Percentiles rank a stretch among this genome's conserved stretches.
Evolutionary conservation across 345 rosid species (phyloP).

Genomic region (Punica granatum): DNA sequence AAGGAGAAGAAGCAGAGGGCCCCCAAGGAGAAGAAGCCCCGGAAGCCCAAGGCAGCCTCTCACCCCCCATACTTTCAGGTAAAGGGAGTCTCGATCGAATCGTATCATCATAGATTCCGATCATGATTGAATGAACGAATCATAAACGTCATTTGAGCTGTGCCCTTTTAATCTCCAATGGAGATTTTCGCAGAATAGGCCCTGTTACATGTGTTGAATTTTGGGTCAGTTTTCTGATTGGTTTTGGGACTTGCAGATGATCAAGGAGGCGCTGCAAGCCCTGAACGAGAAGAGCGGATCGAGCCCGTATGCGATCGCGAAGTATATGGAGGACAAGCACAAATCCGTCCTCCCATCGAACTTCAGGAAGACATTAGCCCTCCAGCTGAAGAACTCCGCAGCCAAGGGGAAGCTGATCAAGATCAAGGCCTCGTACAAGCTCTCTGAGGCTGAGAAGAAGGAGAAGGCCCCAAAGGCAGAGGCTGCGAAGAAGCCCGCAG

Average conservation of each 20-base stretch:
- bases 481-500: conserved; percentile 32
- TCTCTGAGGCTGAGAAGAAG: conserved; percentile 36
- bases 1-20: conserved; percentile 22
- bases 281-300: conserved; percentile 70
- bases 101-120: background rate
- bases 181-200: background rate
- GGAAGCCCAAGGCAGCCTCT: conserved; percentile 34
- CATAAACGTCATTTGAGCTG: background rate
- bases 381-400: conserved; percentile 64
- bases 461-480: conserved; percentile 21
- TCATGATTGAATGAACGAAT: background rate
- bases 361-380: conserved; percentile 55
- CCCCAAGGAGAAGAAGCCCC: conserved; percentile 29
- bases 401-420: conserved; percentile 59
- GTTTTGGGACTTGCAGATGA: conserved; percentile 46
- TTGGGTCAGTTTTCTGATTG: background rate
- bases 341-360: conserved; percentile 53
- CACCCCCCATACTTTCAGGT: conserved; percentile 90
- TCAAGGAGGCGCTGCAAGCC: conserved; percentile 56
- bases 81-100: background rate
- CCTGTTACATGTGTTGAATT: background rate
- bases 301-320: conserved; percentile 76
- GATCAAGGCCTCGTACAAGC: conserved; percentile 82
- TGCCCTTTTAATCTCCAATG: background rate
- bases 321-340: conserved; percentile 73